Evolutionary conservation across 1,284 basidiomycete genomes (phyloP), one percentile per base, ranked within the genome.

Genomic region (Cryptococcus jaspeensis): DNA sequence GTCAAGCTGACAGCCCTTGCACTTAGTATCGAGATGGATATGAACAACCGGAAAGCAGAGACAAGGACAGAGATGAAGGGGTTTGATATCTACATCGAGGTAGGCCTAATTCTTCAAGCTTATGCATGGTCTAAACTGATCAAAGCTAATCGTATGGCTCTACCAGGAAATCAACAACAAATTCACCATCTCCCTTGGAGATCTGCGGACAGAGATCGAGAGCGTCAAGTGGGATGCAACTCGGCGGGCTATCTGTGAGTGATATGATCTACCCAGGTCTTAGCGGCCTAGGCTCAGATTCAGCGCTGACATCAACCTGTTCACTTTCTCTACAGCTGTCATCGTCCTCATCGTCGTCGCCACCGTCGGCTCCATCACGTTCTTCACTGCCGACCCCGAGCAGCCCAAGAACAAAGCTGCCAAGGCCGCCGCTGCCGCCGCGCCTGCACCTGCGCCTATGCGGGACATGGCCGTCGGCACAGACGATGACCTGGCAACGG

Each of bases 31-130:
- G 92, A 98, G 75, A 92, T 99, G 83, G 95, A 99, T 58, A 83
- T 98, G 66, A 93, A 96, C 72, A 92, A 87, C 62, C 83, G 94
- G 58, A 98, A 95, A 80, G 90, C 89, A 64, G 96, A 99, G 74
- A 85, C 88, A n/a, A 89, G 87, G 71, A 84, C 87, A 13, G 92
- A 96, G 56, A 77, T 90, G 64, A 97, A 96, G 78, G 83, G 83
- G 44, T 86, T 89, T 66, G 93, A 95, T 67, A 89, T 97, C 58
- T 81, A 83, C 35, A 90, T 96, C 55, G 93, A 98, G 84, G 94
- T 91, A 43, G 46, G 80, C 40, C 5, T 46, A 7, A 38, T 20
- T 20, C 9, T 15, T 12, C 5, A 18, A 23, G 15, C 9, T 25
- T 6, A 40, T 43, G 16, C 16, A 13, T 9, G 7, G 16, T 8